These are phyloP conservation scores for Cyberlindnera amylophila DNA, from an alignment of 805 yeast genomes.

Conservation along the genomic window DNA sequence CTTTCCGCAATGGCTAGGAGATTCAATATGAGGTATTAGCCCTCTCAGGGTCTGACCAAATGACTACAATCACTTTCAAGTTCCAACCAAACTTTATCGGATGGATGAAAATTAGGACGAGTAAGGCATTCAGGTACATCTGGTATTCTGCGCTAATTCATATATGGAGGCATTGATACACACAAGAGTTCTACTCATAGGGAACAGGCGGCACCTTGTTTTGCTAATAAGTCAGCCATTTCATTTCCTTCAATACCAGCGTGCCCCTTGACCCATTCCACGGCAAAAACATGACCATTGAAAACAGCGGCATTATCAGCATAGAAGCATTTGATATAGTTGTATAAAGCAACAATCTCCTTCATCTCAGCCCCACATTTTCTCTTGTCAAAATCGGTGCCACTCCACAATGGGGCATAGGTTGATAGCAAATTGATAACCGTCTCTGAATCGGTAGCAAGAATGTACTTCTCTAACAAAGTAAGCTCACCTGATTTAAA, in stretches of 20 bases:
- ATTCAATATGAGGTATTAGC: too few relatives aligned
- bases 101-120: too few relatives aligned
- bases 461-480: conserved; percentile 32
- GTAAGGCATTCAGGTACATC: too few relatives aligned
- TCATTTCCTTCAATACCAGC: conserved; percentile 67
- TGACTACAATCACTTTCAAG: too few relatives aligned
- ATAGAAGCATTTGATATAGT: conserved; percentile 37
- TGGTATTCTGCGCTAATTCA: too few relatives aligned
- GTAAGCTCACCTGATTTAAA: conserved; percentile 16
- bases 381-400: conserved; percentile 46
- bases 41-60: too few relatives aligned
- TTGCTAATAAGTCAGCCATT: conserved; percentile 72
- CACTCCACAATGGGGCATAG: conserved; percentile 57
- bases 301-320: conserved; percentile 21
- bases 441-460: conserved; percentile 71
- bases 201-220: conserved; percentile 43
- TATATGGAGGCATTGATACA: too few relatives aligned
- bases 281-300: conserved; percentile 34
- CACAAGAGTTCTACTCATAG: too few relatives aligned
- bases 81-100: too few relatives aligned
- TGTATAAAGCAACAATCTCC: conserved; percentile 40
- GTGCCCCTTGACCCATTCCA: conserved; percentile 73
- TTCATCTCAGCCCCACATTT: conserved; percentile 26
- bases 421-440: conserved; percentile 49
- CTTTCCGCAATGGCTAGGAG: too few relatives aligned